These are phyloP conservation scores for Lanmaoa rubissima DNA, from an alignment of 768 basidiomycete genomes.

Conservation along the genomic window DNA sequence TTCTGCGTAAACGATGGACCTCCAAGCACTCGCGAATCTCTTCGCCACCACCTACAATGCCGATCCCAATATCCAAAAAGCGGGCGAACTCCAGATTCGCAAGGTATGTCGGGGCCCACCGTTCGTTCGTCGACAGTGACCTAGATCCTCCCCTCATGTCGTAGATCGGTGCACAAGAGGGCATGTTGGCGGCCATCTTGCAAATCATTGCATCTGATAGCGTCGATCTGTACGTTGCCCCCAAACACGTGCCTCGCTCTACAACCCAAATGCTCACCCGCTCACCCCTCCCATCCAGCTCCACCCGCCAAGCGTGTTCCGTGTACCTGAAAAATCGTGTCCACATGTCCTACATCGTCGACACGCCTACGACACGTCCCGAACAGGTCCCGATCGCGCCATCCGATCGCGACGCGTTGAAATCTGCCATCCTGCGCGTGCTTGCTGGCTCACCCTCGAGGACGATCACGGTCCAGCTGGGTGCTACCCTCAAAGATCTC, in stretches of 20 bases:
- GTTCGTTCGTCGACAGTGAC: background rate
- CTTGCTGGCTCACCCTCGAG: slow-evolving; percentile 67
- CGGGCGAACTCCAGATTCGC: slow-evolving; percentile 84
- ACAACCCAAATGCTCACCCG: background rate
- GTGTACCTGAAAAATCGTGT: slow-evolving; percentile 94
- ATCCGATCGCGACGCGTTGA: slow-evolving; percentile 74
- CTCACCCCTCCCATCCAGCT: slow-evolving; percentile 37
- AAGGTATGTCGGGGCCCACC: slow-evolving; percentile 48
- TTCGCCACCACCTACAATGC: slow-evolving; percentile 79
- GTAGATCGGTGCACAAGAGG: slow-evolving; percentile 79
- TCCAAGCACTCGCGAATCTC: slow-evolving; percentile 71
- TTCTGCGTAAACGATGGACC: slow-evolving; percentile 51
- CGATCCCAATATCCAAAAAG: slow-evolving; percentile 84
- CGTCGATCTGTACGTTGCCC: slow-evolving; percentile 65
- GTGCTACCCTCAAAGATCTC: slow-evolving; percentile 67
- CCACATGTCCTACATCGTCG: slow-evolving; percentile 58
- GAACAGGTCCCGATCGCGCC: slow-evolving; percentile 61
- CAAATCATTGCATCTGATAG: slow-evolving; percentile 81
- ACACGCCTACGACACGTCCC: slow-evolving; percentile 42
- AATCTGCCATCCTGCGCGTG: slow-evolving; percentile 62
- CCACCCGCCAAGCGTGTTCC: slow-evolving; percentile 80
- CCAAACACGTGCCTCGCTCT: slow-evolving; percentile 33
- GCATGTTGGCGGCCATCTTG: slow-evolving; percentile 78
- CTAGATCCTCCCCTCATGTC: slow-evolving; percentile 1
- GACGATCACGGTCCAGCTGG: slow-evolving; percentile 73